These are phyloP conservation scores for Alnus glutinosa DNA, from an alignment of 306 rosid species.

Conservation along the genomic window DNA sequence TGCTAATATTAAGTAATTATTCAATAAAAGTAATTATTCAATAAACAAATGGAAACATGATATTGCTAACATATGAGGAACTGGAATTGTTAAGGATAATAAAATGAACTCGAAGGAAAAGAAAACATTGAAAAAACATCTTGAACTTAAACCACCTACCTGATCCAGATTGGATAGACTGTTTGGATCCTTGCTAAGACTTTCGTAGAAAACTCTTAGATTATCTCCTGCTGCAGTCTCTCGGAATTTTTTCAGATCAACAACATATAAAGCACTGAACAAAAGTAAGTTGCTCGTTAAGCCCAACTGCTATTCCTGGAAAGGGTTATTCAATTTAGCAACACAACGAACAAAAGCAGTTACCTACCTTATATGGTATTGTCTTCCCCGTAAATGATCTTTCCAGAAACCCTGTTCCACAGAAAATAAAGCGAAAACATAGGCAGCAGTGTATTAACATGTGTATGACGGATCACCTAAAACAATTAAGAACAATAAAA, in stretches of 20 bases:
- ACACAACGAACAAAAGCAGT: slow-evolving; percentile 18
- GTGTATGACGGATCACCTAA: slow-evolving; percentile 11
- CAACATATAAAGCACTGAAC: slow-evolving; percentile 94
- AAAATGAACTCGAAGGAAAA: background rate
- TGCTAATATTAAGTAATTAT: background rate
- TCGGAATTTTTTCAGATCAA: slow-evolving; percentile 89
- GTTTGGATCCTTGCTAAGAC: slow-evolving; percentile 98
- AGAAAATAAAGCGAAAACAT: slow-evolving; percentile 27
- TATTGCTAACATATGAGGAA: background rate
- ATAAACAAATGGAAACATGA: background rate
- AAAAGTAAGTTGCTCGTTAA: slow-evolving; percentile 20
- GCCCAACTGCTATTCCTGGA: slow-evolving; percentile 10
- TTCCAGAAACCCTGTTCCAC: slow-evolving; percentile 89
- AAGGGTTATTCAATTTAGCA: slow-evolving; percentile 20
- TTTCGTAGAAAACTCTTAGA: slow-evolving; percentile 97
- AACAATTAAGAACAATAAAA: slow-evolving; percentile 4
- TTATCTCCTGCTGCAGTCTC: slow-evolving; percentile 99
- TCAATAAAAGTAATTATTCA: background rate
- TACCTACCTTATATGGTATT: slow-evolving; percentile 87
- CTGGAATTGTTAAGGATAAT: background rate
- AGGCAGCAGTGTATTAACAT: slow-evolving; percentile 9
- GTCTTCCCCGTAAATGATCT: slow-evolving; percentile 90
- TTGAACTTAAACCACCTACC: slow-evolving; percentile 49
- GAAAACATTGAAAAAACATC: background rate
- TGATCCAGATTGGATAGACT: slow-evolving; percentile 96